A percentile compares a stretch with the other conserved stretches of the same genome.
phyloP scores from a whole-genome alignment of 2,329 filamentous ascomycete species.

The Akanthomyces dipterigenus region DNA sequence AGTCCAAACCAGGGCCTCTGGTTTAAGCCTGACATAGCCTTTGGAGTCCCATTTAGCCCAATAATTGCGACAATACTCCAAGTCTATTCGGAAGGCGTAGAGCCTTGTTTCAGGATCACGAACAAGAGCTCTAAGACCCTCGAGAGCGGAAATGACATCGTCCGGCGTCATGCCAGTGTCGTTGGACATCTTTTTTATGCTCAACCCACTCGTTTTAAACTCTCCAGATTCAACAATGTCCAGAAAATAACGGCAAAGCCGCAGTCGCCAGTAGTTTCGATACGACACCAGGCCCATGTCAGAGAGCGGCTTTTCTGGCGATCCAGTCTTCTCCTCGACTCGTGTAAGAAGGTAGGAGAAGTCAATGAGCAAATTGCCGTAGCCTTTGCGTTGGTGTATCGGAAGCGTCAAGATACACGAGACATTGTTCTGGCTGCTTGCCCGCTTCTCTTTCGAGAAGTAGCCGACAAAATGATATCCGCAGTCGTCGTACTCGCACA shows the following conservation, averaged over 20 bases:
- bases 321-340: slow-evolving; percentile 88
- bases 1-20: slow-evolving; percentile 81
- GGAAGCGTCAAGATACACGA: slow-evolving; percentile 94
- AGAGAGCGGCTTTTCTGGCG: slow-evolving; percentile 92
- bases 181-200: slow-evolving; percentile 66
- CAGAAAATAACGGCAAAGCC: slow-evolving; percentile 79
- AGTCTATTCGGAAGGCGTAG: slow-evolving; percentile 84
- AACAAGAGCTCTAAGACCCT: slow-evolving; percentile 82
- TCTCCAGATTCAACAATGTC: slow-evolving; percentile 30
- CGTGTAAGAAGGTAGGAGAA: slow-evolving; percentile 95
- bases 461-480: slow-evolving; percentile 98
- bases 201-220: slow-evolving; percentile 43
- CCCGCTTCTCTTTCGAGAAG: slow-evolving; percentile 96
- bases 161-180: slow-evolving; percentile 93
- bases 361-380: slow-evolving; percentile 93
- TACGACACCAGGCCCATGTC: slow-evolving; percentile 98
- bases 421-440: slow-evolving; percentile 92
- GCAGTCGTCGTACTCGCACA: slow-evolving; percentile 85
- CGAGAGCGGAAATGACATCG: slow-evolving; percentile 89
- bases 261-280: slow-evolving; percentile 90
- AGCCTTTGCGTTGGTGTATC: slow-evolving; percentile 94
- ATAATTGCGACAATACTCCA: slow-evolving; percentile 79
- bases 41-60: slow-evolving; percentile 86
- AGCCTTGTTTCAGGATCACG: slow-evolving; percentile 81
- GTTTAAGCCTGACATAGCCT: slow-evolving; percentile 77